phyloP scores from a whole-genome alignment of 192 early-diverging fungal species.

The Phlyctochytrium bullatum region DNA sequence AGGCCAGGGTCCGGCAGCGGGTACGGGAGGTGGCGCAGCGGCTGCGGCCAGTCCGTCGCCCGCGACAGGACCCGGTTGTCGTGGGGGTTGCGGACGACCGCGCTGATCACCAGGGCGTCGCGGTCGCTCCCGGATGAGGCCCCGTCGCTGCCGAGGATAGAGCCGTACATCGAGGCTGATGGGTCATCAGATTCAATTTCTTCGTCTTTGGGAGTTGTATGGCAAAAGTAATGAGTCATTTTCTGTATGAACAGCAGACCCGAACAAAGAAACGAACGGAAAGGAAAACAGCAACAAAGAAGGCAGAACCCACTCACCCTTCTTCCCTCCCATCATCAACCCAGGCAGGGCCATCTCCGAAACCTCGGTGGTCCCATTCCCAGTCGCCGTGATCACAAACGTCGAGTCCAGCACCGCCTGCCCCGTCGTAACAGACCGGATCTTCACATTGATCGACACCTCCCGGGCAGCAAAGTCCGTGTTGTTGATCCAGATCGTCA shows the following conservation, averaged over 20 bases:
- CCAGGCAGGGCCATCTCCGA: too few relatives aligned
- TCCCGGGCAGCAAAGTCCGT: neutral
- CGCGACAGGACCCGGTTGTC: conserved; percentile 7
- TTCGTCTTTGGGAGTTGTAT: too few relatives aligned
- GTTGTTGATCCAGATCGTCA: conserved; percentile 11
- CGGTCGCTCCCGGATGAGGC: too few relatives aligned
- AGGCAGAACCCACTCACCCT: neutral
- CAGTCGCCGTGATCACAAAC: neutral
- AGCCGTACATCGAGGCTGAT: too few relatives aligned
- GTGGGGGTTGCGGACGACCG: too few relatives aligned
- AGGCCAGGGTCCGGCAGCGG: conserved; percentile 12
- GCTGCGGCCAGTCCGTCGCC: conserved; percentile 27
- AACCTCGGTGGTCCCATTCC: conserved; percentile 8
- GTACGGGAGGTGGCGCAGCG: conserved; percentile 20
- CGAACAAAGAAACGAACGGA: conserved; percentile 5
- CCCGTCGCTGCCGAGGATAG: too few relatives aligned
- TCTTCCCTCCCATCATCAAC: neutral
- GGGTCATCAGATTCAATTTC: too few relatives aligned
- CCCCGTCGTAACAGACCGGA: conserved; percentile 9
- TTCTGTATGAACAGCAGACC: too few relatives aligned
- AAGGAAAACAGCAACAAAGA: conserved; percentile 14
- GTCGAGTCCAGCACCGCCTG: neutral
- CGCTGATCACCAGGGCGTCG: neutral
- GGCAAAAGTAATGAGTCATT: too few relatives aligned
- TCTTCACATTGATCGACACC: neutral